Percentiles rank a stretch among this genome's conserved stretches.
phyloP scores from a whole-genome alignment of 306 rosid species.

The Lupinus albus region DNA sequence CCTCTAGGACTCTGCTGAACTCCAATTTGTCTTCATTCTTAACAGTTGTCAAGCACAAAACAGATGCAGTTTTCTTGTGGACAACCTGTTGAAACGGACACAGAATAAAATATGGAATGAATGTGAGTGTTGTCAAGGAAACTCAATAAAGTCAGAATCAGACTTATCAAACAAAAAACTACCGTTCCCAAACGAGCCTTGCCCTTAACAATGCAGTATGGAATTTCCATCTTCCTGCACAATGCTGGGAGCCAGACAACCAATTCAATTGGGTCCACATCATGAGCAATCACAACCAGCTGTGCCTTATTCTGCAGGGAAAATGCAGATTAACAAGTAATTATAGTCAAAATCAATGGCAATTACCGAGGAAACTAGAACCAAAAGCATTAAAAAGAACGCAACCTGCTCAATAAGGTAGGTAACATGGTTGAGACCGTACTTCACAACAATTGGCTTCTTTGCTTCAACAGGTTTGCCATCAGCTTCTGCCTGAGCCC shows the following conservation, averaged over 20 bases:
- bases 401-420: conserved; percentile 76
- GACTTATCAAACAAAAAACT: background rate
- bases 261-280: conserved; percentile 79
- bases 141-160: background rate
- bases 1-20: conserved; percentile 74
- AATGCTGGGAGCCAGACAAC: conserved; percentile 88
- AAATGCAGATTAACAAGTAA: background rate
- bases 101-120: background rate
- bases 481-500: conserved; percentile 75
- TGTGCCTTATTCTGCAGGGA: conserved; percentile 73
- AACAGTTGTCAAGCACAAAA: conserved; percentile 76
- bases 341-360: background rate
- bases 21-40: conserved; percentile 84
- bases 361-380: background rate
- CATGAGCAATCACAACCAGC: conserved; percentile 81
- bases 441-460: conserved; percentile 72
- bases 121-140: background rate
- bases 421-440: conserved; percentile 82
- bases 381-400: background rate
- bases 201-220: conserved; percentile 90
- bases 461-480: conserved; percentile 66
- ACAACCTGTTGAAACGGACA: conserved; percentile 52
- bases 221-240: conserved; percentile 90
- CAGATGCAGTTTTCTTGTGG: conserved; percentile 81
- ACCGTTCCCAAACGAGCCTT: conserved; percentile 81